Evolutionary conservation across 495 filamentous ascomycete species (phyloP), one percentile per base, ranked within the genome.

Genomic region (Penicillium longicatenatum): DNA sequence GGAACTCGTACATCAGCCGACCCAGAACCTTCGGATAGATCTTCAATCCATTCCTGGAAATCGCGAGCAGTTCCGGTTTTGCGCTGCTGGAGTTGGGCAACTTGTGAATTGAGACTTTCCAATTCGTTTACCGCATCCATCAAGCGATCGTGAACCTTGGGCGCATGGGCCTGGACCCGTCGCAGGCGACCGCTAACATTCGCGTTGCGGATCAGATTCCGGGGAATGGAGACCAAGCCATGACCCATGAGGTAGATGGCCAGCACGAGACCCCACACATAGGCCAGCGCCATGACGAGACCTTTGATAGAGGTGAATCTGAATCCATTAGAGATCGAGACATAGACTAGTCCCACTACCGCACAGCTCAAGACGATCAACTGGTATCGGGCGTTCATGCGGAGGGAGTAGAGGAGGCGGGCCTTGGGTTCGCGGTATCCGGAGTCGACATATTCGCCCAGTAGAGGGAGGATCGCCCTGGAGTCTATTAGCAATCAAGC

Each of bases 221-320:
- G 82, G 6, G 94, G 94, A 46, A 98, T 89, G 12, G 94, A 88
- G 42, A 98, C 94, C 37, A 98, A 77, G 10, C 94, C 94, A 63
- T 98, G 93, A 7, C 94, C 94, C 94, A 98, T 97, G 20, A 98
- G 81, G 66, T 93, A 96, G 55, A 98, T 97, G 16, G 92, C 94
- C 54, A 97, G 77, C 3, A 91, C 76, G 62, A 98, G 79, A 59
- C 92, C 91, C 89, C 92, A 98, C 61, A 90, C 88, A 72, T 98
- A 97, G 31, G 92, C 92, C 52, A 97, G 77, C 21, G 94, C 94
- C 86, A 98, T 94, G 59, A 94, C 80, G 26, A 96, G 76, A 43
- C 84, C 87, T 75, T 96, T 94, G 63, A 90, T 75, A 1, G 82
- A 82, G 14, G 70, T 76, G 49, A 82, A 77, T 30, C 81, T 68